Base-by-base conservation (phyloP, 306 rosid species). In the Sicyos edulis region DNA sequence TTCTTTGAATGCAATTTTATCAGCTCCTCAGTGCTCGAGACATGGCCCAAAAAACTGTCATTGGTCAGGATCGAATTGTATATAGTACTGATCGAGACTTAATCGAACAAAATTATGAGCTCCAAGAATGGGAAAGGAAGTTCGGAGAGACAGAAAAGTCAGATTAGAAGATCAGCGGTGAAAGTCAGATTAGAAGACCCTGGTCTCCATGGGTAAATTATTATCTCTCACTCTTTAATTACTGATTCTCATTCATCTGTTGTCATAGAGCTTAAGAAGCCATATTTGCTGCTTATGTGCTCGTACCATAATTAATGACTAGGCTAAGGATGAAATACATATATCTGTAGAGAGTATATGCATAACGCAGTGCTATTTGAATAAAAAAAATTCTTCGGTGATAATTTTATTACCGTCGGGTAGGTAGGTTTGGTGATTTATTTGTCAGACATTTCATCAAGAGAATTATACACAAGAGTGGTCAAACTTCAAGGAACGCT, bases 1-100 rank as follows among this genome's bases (percentile, higher is more conserved):
- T 50, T 61, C 60, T 68, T 72, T 59, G 10, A 51, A 34, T 50
- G 13, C 42, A 49, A 51, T 26, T 19, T 52, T 40, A 29, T 64
- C 91, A 93, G 99, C 91, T 93, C 78, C 83, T 89, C 81, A 91
- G 87, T 80, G 99, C 97, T 1, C 91, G 91, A 66, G 88, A 93
- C 82, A 89, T 91, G 97, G 96, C 99, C 63, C 95, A 91, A 76
- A 91, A 74, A 82, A 91, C 82, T 44, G 83, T 93, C 45, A 40
- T 40, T 74, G 91, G 91, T 61, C 83, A 86, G 85, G 97, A 89
- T 82, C 93, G 86, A 84, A 93, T 93, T 85, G 91, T 93, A 44
- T 93, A 93, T 82, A 86, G 95, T 71, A 89, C 97, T 53, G 99
- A 93, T 80, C 86, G 74, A 80, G 99, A 93, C 81, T 76, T 93